Evolutionary conservation across 352 stramenopile genomes (phyloP).

Genomic region (Phytopythium ostracodes): DNA sequence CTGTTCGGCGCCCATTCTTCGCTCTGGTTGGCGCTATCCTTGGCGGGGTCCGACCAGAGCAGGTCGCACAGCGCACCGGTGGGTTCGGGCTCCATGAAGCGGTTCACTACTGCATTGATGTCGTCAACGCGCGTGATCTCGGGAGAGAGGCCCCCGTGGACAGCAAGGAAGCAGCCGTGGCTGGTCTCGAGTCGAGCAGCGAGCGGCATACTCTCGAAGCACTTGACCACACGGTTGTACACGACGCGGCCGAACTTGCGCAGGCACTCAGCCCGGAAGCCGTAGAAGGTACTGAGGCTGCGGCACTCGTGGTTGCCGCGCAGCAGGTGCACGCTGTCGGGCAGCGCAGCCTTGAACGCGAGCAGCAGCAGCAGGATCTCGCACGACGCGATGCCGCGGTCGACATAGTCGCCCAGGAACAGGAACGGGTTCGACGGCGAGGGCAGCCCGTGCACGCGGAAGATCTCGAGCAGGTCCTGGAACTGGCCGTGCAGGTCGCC

Average conservation of each 20-base stretch:
- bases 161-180: conserved; percentile 56
- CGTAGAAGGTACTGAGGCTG: conserved; percentile 99
- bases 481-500: conserved; percentile 98
- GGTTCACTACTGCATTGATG: conserved; percentile 69
- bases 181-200: conserved; percentile 57
- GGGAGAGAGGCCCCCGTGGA: conserved; percentile 74
- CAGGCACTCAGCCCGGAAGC: conserved; percentile 99
- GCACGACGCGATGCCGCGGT: conserved; percentile 94
- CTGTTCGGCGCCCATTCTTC: conserved; percentile 57
- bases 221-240: conserved; percentile 82
- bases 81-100: conserved; percentile 75
- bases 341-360: conserved; percentile 98
- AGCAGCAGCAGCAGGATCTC: conserved; percentile 97
- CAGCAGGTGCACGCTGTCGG: conserved; percentile 98
- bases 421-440: conserved; percentile 93
- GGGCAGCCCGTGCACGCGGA: conserved; percentile 45
- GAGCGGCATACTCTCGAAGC: conserved; percentile 79
- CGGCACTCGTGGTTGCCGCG: conserved; percentile 99
- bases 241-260: conserved; percentile 71
- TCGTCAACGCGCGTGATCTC: conserved; percentile 67
- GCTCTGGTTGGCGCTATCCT: conserved; percentile 45
- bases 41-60: conserved; percentile 99
- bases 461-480: conserved; percentile 94
- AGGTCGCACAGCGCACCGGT: conserved; percentile 97
- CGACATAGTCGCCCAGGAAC: conserved; percentile 92